phyloP scores from a whole-genome alignment of 1,284 basidiomycete genomes.

The Cyathus olla region DNA sequence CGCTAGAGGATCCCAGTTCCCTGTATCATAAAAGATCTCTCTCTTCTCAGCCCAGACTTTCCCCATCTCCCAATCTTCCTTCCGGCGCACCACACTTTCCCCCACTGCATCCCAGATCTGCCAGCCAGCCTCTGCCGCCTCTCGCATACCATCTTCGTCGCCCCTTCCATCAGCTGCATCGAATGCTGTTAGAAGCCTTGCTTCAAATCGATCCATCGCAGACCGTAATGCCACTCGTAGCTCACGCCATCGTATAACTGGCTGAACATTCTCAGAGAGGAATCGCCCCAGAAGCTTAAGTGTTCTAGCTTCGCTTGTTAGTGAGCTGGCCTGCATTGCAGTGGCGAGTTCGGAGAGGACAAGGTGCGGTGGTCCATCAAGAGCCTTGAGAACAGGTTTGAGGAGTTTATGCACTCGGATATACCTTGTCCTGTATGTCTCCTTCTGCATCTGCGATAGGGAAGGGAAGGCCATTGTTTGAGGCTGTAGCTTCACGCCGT shows the following conservation, averaged over 20 bases:
- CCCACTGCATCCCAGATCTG: slow-evolving; percentile 71
- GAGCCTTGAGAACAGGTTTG: slow-evolving; percentile 65
- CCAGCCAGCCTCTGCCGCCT: slow-evolving; percentile 88
- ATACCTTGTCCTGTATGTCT: slow-evolving; percentile 59
- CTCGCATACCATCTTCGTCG: slow-evolving; percentile 81
- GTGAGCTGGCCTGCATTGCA: slow-evolving; percentile 31
- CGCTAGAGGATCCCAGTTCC: slow-evolving; percentile 81
- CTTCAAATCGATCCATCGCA: slow-evolving; percentile 90
- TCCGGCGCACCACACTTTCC: too few species aligned
- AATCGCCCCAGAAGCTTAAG: slow-evolving; percentile 81
- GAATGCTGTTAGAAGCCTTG: slow-evolving; percentile 85
- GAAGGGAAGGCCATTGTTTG: slow-evolving; percentile 15
- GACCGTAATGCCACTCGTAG: slow-evolving; percentile 77
- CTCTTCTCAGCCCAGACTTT: slow-evolving; percentile 94
- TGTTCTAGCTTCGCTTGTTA: slow-evolving; percentile 66
- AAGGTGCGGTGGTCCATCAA: slow-evolving; percentile 67
- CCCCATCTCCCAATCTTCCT: slow-evolving; percentile 87
- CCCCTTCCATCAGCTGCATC: slow-evolving; percentile 81
- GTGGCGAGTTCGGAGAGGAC: slow-evolving; percentile 67
- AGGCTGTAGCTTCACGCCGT: background rate
- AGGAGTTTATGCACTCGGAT: slow-evolving; percentile 76
- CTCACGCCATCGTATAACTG: slow-evolving; percentile 74
- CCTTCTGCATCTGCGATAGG: slow-evolving; percentile 26
- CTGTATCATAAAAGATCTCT: slow-evolving; percentile 92
- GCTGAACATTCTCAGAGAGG: slow-evolving; percentile 74